Conservation (phyloP, 164 flowering plant genomes). For the Santalum album region DNA sequence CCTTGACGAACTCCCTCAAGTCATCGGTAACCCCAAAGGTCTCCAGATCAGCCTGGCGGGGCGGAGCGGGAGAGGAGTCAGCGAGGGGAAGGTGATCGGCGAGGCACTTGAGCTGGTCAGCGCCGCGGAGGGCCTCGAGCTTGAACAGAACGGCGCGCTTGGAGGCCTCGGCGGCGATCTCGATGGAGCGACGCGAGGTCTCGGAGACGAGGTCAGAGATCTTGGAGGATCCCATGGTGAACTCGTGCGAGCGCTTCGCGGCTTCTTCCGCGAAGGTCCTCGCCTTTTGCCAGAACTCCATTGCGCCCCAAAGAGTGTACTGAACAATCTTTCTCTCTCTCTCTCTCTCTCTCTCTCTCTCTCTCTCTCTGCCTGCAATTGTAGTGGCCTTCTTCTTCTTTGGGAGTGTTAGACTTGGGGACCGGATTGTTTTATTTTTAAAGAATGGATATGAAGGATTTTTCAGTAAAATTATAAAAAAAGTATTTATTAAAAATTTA, state of each 20-base stretch:
- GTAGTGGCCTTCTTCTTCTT: too few species aligned
- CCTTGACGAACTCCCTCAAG: conserved; percentile 73
- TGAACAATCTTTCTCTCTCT: too few species aligned
- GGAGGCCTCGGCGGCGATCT: conserved; percentile 60
- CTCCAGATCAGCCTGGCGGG: conserved; percentile 35
- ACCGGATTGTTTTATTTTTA: too few species aligned
- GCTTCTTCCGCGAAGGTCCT: too few species aligned
- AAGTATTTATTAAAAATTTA: too few species aligned
- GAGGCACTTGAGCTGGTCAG: conserved; percentile 53
- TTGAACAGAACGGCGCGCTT: conserved; percentile 44
- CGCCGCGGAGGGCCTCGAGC: conserved; percentile 35
- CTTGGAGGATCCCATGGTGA: conserved; percentile 39
- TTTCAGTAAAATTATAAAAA: too few species aligned
- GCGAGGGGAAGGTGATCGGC: conserved; percentile 29
- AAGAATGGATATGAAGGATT: too few species aligned
- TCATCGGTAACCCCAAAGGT: conserved; percentile 70
- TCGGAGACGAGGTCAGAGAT: conserved; percentile 52
- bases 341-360: too few species aligned
- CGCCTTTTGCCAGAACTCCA: too few species aligned
- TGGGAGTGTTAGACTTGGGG: too few species aligned
- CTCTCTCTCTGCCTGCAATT: too few species aligned
- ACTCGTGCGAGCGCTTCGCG: conserved; percentile 47
- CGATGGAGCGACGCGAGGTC: conserved; percentile 56
- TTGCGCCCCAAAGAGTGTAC: too few species aligned
- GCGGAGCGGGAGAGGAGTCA: conserved; percentile 7